Evolutionary conservation across 2,329 filamentous ascomycete species (phyloP).

Genomic region (Aureobasidium subglaciale): DNA sequence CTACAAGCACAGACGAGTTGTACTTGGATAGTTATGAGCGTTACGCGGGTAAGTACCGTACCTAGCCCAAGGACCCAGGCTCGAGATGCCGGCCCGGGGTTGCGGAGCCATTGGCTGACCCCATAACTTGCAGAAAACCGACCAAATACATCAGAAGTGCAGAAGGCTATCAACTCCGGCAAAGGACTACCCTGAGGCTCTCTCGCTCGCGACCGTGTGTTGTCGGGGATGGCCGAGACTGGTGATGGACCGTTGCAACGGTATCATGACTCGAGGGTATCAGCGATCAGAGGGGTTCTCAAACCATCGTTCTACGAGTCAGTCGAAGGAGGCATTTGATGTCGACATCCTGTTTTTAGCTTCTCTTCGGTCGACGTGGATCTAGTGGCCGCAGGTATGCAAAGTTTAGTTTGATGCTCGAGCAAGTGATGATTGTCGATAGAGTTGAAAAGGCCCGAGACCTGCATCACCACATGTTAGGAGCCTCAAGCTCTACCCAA

Average conservation of each 20-base stretch:
- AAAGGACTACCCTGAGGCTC: slow-evolving; percentile 42
- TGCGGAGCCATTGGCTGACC: neutral
- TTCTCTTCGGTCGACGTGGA: neutral
- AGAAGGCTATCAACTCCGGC: slow-evolving; percentile 53
- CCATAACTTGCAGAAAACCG: slow-evolving; percentile 44
- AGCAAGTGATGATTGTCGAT: neutral
- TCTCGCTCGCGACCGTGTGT: neutral
- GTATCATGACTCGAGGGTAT: neutral
- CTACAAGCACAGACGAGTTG: slow-evolving; percentile 58
- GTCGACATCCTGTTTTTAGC: neutral
- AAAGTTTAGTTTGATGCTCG: neutral
- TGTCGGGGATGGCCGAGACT: neutral
- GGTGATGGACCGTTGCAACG: neutral
- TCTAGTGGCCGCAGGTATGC: neutral
- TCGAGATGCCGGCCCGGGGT: slow-evolving; percentile 6
- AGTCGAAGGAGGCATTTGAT: neutral
- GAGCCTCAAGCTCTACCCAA: neutral
- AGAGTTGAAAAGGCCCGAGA: neutral
- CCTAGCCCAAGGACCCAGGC: neutral
- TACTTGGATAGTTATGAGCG: slow-evolving; percentile 62
- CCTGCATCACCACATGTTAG: neutral
- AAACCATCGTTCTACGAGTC: neutral
- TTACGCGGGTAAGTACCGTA: slow-evolving; percentile 45
- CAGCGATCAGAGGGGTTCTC: neutral
- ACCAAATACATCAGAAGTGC: slow-evolving; percentile 40